Base-by-base conservation (phyloP, 345 rosid genomes). In the Camelina neglecta region DNA sequence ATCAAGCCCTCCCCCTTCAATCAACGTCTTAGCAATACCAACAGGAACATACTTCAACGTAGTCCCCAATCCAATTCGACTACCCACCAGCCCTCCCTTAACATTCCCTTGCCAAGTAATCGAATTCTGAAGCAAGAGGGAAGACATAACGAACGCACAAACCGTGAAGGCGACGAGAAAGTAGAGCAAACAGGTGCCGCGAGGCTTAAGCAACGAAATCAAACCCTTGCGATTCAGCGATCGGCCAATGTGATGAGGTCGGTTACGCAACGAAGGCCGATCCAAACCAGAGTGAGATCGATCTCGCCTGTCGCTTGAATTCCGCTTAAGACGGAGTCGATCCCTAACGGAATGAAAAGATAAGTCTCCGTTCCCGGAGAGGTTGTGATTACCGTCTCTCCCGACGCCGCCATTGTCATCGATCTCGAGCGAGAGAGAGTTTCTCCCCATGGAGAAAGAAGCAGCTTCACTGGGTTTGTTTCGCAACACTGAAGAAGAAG, bases 101-200 rank as follows among this genome's bases (percentile, higher is more conserved):
- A 77, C 89, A 62, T 66, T 78, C 65, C 93, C 92, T 62, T 78
- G 90, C 79, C 88, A 80, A 20, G 84, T 72, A 69, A 94, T 88
- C 74, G 97, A 92, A 85, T 86, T 87, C 82, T 95, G 97, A 74
- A 94, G 71, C 67, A 92, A 69, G 77, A 92, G 53, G 31, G 96
- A 87, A 29, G 93, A 93, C 85, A 90, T 75, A 15, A 86, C 88
- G 67, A 90, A 95, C 6, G 86, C 91, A 48, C 90, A 83, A 21
- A 89, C 92, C 39, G 88, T 85, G 66, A 89, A 82, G 26, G 85
- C 81, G 8, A 92, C 68, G 31, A 85, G 69, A 55, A 80, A 77
- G 82, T 90, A 95, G 45, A 89, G 80, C 75, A 92, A 78, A 75
- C 87, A 84, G 15, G 81, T 80, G 12, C 96, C 93, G 41, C 93